These are phyloP conservation scores for Monascus ruber DNA, from an alignment of 2,329 filamentous ascomycete genomes.

Conservation along the genomic window DNA sequence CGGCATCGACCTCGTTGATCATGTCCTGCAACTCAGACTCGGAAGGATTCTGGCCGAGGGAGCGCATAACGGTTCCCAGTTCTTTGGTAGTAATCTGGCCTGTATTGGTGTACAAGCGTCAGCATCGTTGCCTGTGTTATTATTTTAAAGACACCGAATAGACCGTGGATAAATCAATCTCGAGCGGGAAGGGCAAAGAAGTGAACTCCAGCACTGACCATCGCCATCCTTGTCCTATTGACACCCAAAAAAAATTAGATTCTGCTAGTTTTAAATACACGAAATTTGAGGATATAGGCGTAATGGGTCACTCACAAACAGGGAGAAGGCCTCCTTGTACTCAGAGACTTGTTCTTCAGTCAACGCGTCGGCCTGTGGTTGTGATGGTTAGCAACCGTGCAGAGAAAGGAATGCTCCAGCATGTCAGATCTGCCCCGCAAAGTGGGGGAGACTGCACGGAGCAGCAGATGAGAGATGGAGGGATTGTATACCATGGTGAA, in stretches of 20 bases:
- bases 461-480: not conserved
- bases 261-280: constrained; percentile 9
- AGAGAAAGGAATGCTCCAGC: not conserved
- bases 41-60: constrained; percentile 77
- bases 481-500: constrained; percentile 21
- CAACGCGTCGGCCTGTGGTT: constrained; percentile 77
- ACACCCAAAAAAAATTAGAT: constrained; percentile 7
- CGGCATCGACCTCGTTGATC: constrained; percentile 88
- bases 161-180: not conserved
- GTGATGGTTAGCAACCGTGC: constrained; percentile 14
- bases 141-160: constrained; percentile 1
- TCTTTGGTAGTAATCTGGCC: constrained; percentile 90
- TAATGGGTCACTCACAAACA: constrained; percentile 67
- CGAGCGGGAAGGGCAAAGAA: too few species aligned
- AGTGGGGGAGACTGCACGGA: constrained; percentile 17
- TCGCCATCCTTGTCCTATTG: constrained; percentile 77
- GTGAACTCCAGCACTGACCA: constrained; percentile 49
- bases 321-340: constrained; percentile 99
- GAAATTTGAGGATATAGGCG: not conserved
- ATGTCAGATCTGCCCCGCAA: constrained; percentile 20
- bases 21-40: constrained; percentile 86
- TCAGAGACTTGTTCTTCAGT: constrained; percentile 99
- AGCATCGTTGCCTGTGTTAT: constrained; percentile 1
- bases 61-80: constrained; percentile 82
- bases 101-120: constrained; percentile 23